Conservation (phyloP, 257 asterid genomes). For the Gentiana straminea region DNA sequence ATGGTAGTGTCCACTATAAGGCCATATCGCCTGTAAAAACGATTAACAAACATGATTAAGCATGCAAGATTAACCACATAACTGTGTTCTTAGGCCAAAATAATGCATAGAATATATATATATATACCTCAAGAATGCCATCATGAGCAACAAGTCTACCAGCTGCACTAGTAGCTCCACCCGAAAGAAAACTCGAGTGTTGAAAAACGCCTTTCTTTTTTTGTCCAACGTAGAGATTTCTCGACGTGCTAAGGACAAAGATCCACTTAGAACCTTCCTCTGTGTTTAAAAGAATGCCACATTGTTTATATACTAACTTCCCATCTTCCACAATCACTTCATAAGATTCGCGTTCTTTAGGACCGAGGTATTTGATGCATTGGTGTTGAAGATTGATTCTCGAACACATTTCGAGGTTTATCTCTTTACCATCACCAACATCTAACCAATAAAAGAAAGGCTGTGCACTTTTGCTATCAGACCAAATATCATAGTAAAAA, state of each 20-base stretch:
- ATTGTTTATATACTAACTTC: conserved; percentile 46
- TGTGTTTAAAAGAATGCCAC: conserved; percentile 56
- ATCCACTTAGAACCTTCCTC: conserved; percentile 90
- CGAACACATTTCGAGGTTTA: conserved; percentile 70
- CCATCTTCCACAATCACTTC: conserved; percentile 70
- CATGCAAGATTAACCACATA: neutral
- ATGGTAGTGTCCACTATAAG: conserved; percentile 92
- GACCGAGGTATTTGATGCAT: conserved; percentile 95
- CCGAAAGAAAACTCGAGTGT: conserved; percentile 91
- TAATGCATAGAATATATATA: neutral
- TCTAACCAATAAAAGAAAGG: conserved; percentile 99
- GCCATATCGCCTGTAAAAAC: conserved; percentile 82
- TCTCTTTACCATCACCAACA: conserved; percentile 90
- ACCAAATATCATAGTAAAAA: conserved; percentile 76
- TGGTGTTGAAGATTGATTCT: conserved; percentile 89
- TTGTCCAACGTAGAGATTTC: conserved; percentile 63
- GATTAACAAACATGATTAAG: conserved; percentile 6
- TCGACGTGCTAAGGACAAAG: conserved; percentile 82
- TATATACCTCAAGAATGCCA: conserved; percentile 63
- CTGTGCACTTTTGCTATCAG: conserved; percentile 76
- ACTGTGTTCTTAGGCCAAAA: neutral
- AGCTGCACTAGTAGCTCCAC: conserved; percentile 92
- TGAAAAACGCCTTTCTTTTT: conserved; percentile 81
- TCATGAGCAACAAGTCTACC: conserved; percentile 78
- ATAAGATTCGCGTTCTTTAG: conserved; percentile 79